Evolutionary conservation across 176 grass and related monocot species (phyloP).

Genomic region (Triticum urartu): DNA sequence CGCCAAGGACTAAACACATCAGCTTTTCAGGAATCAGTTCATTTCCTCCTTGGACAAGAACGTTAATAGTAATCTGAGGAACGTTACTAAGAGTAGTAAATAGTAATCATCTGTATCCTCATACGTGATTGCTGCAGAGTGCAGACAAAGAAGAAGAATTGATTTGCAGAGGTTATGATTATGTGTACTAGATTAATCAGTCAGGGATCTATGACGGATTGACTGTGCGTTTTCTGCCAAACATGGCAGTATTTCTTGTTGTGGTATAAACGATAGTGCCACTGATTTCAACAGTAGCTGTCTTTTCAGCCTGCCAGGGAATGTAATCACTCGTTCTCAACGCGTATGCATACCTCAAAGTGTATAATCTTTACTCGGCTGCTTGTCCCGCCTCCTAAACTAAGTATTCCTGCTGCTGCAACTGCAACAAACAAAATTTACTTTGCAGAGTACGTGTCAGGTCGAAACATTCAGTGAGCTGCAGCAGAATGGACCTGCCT

Average conservation of each 20-base stretch:
- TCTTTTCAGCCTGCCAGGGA: slow-evolving; percentile 6
- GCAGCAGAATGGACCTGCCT: neutral
- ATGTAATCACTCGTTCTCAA: neutral
- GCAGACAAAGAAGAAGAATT: slow-evolving; percentile 11
- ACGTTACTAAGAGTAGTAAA: no score
- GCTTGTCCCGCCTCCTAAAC: neutral
- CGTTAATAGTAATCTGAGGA: neutral
- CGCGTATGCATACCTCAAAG: neutral
- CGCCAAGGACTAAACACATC: neutral
- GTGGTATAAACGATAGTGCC: slow-evolving; percentile 12
- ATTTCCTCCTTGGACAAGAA: no score
- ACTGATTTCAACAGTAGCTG: neutral
- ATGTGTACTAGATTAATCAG: neutral
- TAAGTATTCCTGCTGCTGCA: neutral
- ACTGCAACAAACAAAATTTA: no score
- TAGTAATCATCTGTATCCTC: neutral
- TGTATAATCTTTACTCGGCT: neutral
- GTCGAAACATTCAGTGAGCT: neutral
- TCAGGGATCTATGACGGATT: neutral
- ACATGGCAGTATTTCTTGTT: neutral
- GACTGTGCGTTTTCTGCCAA: neutral
- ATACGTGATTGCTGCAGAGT: neutral
- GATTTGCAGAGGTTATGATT: slow-evolving; percentile 3
- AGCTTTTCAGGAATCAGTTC: neutral
- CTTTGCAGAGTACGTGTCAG: neutral